Conservation (phyloP, 352 stramenopile species). For the Phytopythium sindhum region DNA sequence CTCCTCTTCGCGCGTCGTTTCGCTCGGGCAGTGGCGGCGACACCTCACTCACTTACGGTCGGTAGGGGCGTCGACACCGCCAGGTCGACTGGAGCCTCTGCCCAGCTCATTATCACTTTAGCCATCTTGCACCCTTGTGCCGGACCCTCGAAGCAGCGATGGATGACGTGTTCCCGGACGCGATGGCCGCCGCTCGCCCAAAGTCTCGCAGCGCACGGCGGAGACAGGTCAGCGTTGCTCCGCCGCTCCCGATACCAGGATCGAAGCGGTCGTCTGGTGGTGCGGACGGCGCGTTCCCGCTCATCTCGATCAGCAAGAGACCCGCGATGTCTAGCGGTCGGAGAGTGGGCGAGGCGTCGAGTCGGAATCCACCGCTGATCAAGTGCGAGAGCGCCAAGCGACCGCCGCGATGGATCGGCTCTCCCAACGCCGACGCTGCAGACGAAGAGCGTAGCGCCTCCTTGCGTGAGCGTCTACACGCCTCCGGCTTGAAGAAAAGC, state of each 20-base stretch:
- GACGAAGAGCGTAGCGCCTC: not conserved
- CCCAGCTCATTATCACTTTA: too few species aligned
- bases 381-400: not conserved
- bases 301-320: slow-evolving; percentile 4
- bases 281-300: slow-evolving; percentile 14
- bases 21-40: too few species aligned
- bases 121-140: too few species aligned
- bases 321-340: not conserved
- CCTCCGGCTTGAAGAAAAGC: slow-evolving; percentile 53
- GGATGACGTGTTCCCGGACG: not conserved
- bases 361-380: not conserved
- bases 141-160: not conserved
- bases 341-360: not conserved
- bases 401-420: not conserved
- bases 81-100: not conserved
- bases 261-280: not conserved
- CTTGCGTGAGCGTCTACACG: slow-evolving; percentile 46
- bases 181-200: slow-evolving; percentile 17
- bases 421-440: not conserved
- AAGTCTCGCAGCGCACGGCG: slow-evolving; percentile 31
- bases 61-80: too few species aligned
- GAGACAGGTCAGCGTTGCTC: slow-evolving; percentile 8
- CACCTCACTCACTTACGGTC: too few species aligned
- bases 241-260: not conserved
- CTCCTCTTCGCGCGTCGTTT: too few species aligned